phyloP scores from a whole-genome alignment of 208 protist genomes.

The Plasmodiophora brassicae region DNA sequence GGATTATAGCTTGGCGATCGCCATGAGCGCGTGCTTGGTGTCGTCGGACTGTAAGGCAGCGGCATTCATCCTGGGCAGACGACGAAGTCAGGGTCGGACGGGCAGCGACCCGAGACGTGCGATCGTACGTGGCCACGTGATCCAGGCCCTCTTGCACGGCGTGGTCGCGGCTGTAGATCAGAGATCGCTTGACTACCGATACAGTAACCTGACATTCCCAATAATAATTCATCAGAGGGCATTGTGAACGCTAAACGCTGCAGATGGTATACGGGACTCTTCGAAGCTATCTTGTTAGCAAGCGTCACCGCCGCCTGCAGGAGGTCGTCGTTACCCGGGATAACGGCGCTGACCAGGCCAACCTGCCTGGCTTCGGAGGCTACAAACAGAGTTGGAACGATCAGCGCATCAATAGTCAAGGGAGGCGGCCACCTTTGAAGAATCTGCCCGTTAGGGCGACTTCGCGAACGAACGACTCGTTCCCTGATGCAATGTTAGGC shows the following conservation, averaged over 20 bases:
- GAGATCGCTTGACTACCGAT: neutral
- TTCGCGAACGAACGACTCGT: neutral
- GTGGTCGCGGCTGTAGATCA: neutral
- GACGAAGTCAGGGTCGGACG: neutral
- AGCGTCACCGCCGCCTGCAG: neutral
- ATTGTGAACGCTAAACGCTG: neutral
- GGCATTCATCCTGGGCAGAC: neutral
- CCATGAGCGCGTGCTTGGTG: too few species aligned
- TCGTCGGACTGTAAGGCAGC: neutral
- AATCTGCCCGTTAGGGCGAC: neutral
- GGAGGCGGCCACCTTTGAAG: neutral
- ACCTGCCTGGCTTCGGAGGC: neutral
- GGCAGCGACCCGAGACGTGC: neutral
- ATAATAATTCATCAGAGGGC: neutral
- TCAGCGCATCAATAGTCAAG: neutral
- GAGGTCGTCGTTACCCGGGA: neutral
- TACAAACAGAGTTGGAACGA: neutral
- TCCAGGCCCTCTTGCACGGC: neutral
- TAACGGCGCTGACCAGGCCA: neutral
- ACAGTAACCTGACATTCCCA: neutral
- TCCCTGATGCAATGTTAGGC: neutral
- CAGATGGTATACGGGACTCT: neutral
- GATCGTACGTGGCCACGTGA: neutral
- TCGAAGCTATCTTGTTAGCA: neutral
- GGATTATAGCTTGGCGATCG: too few species aligned